Percentiles rank a stretch among this genome's conserved stretches.
Conservation (phyloP, 345 rosid genomes). For the Gossypioides kirkii region DNA sequence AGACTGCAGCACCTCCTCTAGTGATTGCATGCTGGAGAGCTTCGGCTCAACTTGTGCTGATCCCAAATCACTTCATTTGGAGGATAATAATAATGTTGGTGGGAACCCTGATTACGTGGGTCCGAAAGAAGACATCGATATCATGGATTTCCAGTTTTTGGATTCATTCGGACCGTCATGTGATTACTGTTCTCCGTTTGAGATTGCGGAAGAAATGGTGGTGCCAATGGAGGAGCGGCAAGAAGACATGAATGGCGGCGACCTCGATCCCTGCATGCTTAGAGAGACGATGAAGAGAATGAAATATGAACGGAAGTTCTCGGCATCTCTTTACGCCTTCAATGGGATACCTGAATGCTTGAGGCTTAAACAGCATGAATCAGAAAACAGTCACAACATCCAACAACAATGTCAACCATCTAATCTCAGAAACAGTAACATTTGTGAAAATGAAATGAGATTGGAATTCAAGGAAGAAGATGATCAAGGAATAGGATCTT, state of each 20-base stretch:
- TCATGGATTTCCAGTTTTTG: constrained; percentile 23
- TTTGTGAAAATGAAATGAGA: background rate
- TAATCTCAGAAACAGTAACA: background rate
- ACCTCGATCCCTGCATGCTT: constrained; percentile 20
- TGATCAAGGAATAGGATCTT: background rate
- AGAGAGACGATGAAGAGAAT: constrained; percentile 25
- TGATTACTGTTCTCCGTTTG: constrained; percentile 29
- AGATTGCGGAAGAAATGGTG: constrained; percentile 38
- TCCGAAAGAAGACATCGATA: constrained; percentile 14
- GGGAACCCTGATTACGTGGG: background rate
- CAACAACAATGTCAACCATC: constrained; percentile 10
- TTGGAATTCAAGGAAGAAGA: background rate
- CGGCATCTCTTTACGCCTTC: constrained; percentile 45
- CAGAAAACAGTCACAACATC: constrained; percentile 5
- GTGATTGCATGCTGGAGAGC: constrained; percentile 8
- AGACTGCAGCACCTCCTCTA: constrained; percentile 3
- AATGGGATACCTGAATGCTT: constrained; percentile 42
- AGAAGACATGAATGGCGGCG: background rate
- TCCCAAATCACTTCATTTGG: background rate
- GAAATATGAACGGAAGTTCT: constrained; percentile 35
- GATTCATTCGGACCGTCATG: constrained; percentile 7
- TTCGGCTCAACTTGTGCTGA: constrained; percentile 15
- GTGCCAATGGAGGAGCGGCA: constrained; percentile 15
- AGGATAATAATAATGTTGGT: background rate
- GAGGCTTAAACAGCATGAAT: constrained; percentile 12